Conservation (phyloP, 129 eudicot species). For the Artemisia argyi region DNA sequence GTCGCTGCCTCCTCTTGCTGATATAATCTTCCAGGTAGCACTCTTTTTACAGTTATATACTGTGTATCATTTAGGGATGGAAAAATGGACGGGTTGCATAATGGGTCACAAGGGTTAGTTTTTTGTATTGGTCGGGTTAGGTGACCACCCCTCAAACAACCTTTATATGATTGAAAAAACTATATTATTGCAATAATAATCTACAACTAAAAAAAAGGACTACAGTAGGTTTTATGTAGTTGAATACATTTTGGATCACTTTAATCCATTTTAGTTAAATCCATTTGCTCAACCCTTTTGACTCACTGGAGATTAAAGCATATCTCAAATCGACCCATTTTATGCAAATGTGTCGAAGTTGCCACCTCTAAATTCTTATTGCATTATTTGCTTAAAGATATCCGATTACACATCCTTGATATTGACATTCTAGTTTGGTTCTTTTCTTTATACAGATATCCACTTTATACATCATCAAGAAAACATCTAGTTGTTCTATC, state of each 20-base stretch:
- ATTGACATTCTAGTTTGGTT: background rate
- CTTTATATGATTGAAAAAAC: background rate
- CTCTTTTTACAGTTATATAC: conserved; percentile 1
- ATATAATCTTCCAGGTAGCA: conserved; percentile 6
- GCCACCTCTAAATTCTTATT: background rate
- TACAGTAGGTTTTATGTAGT: background rate
- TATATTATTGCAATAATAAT: background rate
- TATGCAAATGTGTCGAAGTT: background rate
- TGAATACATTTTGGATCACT: background rate
- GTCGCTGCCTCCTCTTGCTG: background rate
- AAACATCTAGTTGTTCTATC: background rate
- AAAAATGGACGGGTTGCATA: too few species aligned
- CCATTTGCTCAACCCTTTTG: background rate
- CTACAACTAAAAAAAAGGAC: background rate
- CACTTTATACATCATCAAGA: background rate
- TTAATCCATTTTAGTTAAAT: background rate
- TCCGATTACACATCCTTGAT: too few species aligned
- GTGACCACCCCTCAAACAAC: background rate
- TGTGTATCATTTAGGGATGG: background rate
- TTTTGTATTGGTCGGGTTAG: background rate
- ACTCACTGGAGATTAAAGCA: background rate
- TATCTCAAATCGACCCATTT: background rate
- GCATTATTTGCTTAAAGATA: too few species aligned
- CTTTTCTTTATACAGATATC: background rate
- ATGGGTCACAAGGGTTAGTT: background rate